Evolutionary conservation across 2,329 filamentous ascomycete genomes (phyloP), one percentile per base, ranked within the genome.

Genomic region (Claviceps africana): DNA sequence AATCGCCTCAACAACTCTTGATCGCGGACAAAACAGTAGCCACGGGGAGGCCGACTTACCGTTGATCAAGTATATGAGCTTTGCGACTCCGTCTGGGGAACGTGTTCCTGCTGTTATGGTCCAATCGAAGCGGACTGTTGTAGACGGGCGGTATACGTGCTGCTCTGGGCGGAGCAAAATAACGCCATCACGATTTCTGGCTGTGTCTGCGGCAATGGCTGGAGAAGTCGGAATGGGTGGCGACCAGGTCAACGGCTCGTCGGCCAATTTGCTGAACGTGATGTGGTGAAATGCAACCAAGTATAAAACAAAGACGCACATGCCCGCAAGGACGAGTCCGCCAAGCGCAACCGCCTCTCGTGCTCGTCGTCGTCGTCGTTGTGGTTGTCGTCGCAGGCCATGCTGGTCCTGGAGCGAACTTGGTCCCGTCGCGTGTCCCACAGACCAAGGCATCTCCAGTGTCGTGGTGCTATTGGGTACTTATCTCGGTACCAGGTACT

Each of bases 71-170:
- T 73, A 74, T 3, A 77, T 65, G 0, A 58, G 56, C 56, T 76
- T 76, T n/a, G 63, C 55, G 1, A 78, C 75, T 0, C 76, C 75
- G 58, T 79, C 74, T 6, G 73, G 72, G 2, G 65, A 64, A n/a
- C 64, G 60, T 30, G 59, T 37, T 1, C 56, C 66, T 19, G 64
- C 62, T 2, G 67, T 72, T 17, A 76, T 63, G 15, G 61, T 66
- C 71, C 71, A 76, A 11, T 42, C 25, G 10, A 59, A 50, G 65
- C 54, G 30, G 67, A 59, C 35, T 60, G 59, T n/a, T 65, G 61
- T 57, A 1, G 69, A 53, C 2, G 56, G 48, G 15, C 73, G 67
- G 43, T 61, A 60, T 4, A 66, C 54, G 59, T 76, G 71, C 19
- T 70, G 58, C 40, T 72, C 60, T 1, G 73, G 72, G 55, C 71